Base-by-base conservation (phyloP, 2,329 filamentous ascomycete genomes). In the Periconia sp. region DNA sequence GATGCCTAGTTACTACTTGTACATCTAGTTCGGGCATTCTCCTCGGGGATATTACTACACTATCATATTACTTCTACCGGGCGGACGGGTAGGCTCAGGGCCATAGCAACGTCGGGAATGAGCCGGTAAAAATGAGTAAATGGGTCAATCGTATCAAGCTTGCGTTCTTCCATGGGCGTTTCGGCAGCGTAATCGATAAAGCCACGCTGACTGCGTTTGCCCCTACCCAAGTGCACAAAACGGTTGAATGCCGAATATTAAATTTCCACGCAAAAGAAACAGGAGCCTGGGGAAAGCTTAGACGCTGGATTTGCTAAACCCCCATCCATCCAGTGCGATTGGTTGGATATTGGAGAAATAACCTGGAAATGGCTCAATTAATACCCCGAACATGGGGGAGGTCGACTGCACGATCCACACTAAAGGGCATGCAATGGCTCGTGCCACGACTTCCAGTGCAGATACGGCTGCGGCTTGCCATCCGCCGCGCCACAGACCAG, bases 281-380 rank as follows among this genome's bases (percentile, higher is more conserved):
- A 50, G 31, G 54, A 52, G 55, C 20, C 42, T 45, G 49, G 52
- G 42, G 49, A 19, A 43, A 53, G 42, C 50, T 51, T 35, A 35
- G 49, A 50, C 18, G 48, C 35, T n/a, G 41, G 17, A 57, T 60
- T 40, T 56, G 50, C 53, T 51, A 52, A 54, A 49, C 20, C 41
- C 27, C 42, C 27, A 35, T 44, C 46, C n/a, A n/a, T n/a, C n/a
- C n/a, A n/a, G 44, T 18, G 11, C 47, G 19, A 58, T 59, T 59
- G 56, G 62, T 41, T 45, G 53, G 54, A 23, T 56, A 50, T 55
- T 52, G 55, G 33, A 35, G 53, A 53, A 57, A 55, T 56, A 50
- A 55, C 56, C 62, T 45, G 58, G 60, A 55, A 58, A 42, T 44
- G 54, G 50, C 30, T 52, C 52, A 58, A 55, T 60, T 53, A 65